phyloP scores from a whole-genome alignment of 176 grass and related monocot genomes.

The Rhipidocladum racemiflorum region DNA sequence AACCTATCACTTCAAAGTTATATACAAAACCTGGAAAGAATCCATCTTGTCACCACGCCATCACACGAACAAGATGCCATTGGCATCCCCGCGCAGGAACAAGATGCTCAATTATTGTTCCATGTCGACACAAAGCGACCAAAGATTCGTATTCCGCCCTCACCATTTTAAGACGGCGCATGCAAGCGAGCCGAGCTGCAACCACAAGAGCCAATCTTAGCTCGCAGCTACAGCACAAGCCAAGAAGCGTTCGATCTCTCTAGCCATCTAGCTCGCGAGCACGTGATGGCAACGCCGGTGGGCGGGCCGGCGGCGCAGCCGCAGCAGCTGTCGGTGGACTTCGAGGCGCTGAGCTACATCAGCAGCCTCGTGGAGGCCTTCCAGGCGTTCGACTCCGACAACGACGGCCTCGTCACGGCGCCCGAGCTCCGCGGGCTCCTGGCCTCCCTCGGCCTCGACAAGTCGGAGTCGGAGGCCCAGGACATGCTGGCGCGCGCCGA shows the following conservation, averaged over 20 bases:
- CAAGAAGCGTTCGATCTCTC: not conserved
- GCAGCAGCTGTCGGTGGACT: conserved; percentile 41
- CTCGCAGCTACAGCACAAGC: not conserved
- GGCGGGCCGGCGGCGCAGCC: not conserved
- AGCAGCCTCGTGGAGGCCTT: conserved; percentile 79
- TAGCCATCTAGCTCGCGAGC: not conserved
- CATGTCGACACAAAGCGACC: conserved; percentile 68
- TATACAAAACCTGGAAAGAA: not conserved
- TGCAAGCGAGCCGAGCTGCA: not conserved
- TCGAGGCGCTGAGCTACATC: conserved; percentile 84
- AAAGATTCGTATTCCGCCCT: conserved; percentile 40
- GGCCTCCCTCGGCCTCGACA: conserved; percentile 57
- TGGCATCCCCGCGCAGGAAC: conserved; percentile 13
- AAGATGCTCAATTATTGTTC: conserved; percentile 52
- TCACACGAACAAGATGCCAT: conserved; percentile 18
- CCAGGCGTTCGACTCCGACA: conserved; percentile 80
- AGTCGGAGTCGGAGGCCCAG: conserved; percentile 40
- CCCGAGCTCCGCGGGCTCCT: conserved; percentile 66
- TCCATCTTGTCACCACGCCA: not conserved
- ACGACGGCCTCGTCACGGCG: conserved; percentile 55
- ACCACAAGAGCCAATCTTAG: not conserved
- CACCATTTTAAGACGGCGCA: not conserved
- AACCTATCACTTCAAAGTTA: too few relatives aligned
- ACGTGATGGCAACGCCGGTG: conserved; percentile 7
- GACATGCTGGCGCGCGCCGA: conserved; percentile 70